phyloP scores from a whole-genome alignment of 2,329 filamentous ascomycete species.

The Talaromyces sp. region DNA sequence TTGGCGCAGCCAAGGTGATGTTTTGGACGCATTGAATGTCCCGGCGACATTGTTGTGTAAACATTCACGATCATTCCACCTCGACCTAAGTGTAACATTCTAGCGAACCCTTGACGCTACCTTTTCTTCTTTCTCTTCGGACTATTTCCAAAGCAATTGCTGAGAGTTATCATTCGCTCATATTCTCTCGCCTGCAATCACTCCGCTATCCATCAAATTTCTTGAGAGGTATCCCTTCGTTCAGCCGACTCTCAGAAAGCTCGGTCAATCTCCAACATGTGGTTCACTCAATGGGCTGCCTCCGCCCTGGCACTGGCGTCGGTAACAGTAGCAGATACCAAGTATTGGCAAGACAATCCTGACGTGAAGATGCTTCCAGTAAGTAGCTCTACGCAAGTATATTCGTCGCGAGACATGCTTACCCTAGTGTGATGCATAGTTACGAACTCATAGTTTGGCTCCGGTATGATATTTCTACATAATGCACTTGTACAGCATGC shows the following conservation, averaged over 20 bases:
- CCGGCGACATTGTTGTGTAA: constrained; percentile 17
- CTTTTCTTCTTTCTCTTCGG: neutral
- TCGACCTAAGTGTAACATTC: neutral
- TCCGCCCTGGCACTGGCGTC: constrained; percentile 32
- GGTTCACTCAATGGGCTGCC: constrained; percentile 16
- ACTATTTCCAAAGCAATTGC: neutral
- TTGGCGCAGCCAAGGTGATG: neutral
- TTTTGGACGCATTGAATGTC: constrained; percentile 14
- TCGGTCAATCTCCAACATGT: constrained; percentile 7
- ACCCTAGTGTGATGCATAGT: constrained; percentile 46
- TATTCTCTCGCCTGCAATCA: neutral
- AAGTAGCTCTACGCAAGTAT: constrained; percentile 33
- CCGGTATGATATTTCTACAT: constrained; percentile 57
- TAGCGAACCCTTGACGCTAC: neutral
- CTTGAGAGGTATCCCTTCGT: neutral
- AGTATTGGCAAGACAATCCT: constrained; percentile 45
- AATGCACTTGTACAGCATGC: neutral
- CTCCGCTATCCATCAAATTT: neutral
- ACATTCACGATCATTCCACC: constrained; percentile 1
- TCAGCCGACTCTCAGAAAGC: neutral
- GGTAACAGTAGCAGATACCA: neutral
- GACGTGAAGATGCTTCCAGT: constrained; percentile 65
- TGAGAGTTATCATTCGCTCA: neutral
- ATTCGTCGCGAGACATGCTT: neutral
- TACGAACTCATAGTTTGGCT: constrained; percentile 80